Base-by-base conservation (phyloP, 2,329 filamentous ascomycete species). In the Sphaerostilbella broomeana region DNA sequence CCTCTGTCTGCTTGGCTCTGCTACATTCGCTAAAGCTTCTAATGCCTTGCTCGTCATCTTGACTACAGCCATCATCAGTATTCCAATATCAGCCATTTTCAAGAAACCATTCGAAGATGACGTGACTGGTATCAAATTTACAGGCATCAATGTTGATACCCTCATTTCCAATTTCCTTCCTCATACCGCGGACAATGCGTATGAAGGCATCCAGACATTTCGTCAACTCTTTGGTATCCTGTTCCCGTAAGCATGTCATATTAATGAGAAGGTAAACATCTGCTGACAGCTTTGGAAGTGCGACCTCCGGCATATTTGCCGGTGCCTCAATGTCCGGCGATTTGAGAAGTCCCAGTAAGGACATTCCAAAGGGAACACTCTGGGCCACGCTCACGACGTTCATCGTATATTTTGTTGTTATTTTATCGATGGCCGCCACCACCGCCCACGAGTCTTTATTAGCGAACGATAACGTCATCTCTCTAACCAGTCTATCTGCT, bases 321-420 rank as follows among this genome's bases (percentile, higher is more conserved):
- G 88, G 88, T 13, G 87, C 87, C 6, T 90, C 85, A 50, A 94
- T 94, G 87, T 94, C 86, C 6, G 87, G 87, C 13, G 86, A 94
- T 56, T 62, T 94, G 35, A 83, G 76, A 46, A 81, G 87, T 47
- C 87, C 87, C 0, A 90, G 85, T 68, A 86, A 81, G 58, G 77
- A 86, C 1, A 94, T 94, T 38, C 87, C 87, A 0, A 81, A 77
- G 46, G 87, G 87, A n/a, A 94, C 87, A 0, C 63, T 94, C 1
- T 84, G 79, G 62, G 86, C 86, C 3, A 77, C 90, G 57, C 64
- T 76, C 9, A 73, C 87, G 17, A 94, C 87, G 0, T 85, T 94
- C 49, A 57, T 83, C 39, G 70, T 82, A 5, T 94, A 94, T 56
- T 65, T 84, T 6, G 51, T 87, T 18, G 86, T 94, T 34, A 82